Percentiles rank a stretch among this genome's conserved stretches.
phyloP scores from a whole-genome alignment of 805 yeast genomes.

The Priceomyces fermenticarens region DNA sequence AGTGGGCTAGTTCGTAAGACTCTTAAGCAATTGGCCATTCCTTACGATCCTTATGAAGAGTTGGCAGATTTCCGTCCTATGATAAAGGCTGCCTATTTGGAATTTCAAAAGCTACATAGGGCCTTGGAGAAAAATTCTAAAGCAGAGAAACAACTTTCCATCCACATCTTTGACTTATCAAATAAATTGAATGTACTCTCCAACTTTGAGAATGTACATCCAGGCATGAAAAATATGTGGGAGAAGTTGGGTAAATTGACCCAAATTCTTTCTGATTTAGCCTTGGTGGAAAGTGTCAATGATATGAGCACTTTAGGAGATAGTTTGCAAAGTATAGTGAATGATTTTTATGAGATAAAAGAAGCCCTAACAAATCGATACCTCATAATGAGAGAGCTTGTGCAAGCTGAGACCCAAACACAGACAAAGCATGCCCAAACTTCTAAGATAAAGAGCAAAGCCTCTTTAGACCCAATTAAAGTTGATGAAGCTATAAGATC shows the following conservation, averaged over 20 bases:
- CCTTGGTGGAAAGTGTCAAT: constrained; percentile 65
- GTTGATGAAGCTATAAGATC: constrained; percentile 87
- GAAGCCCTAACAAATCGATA: constrained; percentile 93
- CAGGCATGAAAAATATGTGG: constrained; percentile 79
- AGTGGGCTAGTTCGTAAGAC: constrained; percentile 87
- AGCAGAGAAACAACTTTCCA: constrained; percentile 49
- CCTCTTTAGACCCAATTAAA: constrained; percentile 78
- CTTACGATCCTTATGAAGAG: constrained; percentile 81
- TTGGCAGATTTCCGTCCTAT: constrained; percentile 84
- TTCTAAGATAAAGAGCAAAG: constrained; percentile 62
- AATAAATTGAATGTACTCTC: constrained; percentile 39
- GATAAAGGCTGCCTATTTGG: constrained; percentile 70
- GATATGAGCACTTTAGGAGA: constrained; percentile 78
- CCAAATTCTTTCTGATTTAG: constrained; percentile 71
- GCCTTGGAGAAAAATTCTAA: constrained; percentile 54
- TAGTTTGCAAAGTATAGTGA: constrained; percentile 57
- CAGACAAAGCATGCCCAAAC: constrained; percentile 70
- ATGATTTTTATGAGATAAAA: constrained; percentile 82
- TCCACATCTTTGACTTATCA: constrained; percentile 48
- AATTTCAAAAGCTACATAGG: constrained; percentile 52
- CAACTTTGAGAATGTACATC: constrained; percentile 46
- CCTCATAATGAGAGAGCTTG: constrained; percentile 82
- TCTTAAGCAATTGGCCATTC: constrained; percentile 86
- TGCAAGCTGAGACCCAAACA: constrained; percentile 74
- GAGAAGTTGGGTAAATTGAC: constrained; percentile 68